Conservation (phyloP, 1,139 yeast genomes). For the Sugiyamaella japonica region DNA sequence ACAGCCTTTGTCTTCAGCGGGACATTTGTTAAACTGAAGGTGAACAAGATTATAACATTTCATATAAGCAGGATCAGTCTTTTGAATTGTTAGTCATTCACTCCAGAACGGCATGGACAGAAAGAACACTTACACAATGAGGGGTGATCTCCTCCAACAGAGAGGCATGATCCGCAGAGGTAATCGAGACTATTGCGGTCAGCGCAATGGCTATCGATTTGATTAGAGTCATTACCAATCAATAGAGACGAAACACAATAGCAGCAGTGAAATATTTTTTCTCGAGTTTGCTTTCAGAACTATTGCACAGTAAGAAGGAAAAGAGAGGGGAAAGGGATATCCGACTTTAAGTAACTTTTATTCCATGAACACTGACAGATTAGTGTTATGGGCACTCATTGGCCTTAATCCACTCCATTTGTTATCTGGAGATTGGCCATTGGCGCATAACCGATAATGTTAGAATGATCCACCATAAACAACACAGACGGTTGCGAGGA, state of each 20-base stretch:
- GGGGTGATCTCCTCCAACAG: constrained; percentile 17
- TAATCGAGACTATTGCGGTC: neutral
- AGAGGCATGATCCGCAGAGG: constrained; percentile 10
- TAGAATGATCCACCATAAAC: neutral
- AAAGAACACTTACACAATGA: constrained; percentile 20
- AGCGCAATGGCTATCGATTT: constrained; percentile 4
- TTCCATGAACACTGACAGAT: neutral
- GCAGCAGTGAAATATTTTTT: neutral
- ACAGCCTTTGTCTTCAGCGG: constrained; percentile 30
- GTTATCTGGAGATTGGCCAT: neutral
- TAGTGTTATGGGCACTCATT: neutral
- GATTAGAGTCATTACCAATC: constrained; percentile 4
- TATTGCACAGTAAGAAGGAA: neutral
- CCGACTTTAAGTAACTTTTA: constrained; percentile 8
- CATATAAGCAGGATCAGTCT: constrained; percentile 24
- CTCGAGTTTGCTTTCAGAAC: neutral
- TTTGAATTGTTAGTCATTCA: neutral
- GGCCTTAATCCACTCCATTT: neutral
- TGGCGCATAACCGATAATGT: neutral
- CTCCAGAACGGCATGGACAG: constrained; percentile 1
- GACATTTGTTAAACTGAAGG: constrained; percentile 25
- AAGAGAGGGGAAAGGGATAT: constrained; percentile 3
- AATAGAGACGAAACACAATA: neutral
- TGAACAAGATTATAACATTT: constrained; percentile 27
- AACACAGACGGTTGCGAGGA: neutral